Conservation (phyloP, 768 basidiomycete species). For the Boletellus emodensis region DNA sequence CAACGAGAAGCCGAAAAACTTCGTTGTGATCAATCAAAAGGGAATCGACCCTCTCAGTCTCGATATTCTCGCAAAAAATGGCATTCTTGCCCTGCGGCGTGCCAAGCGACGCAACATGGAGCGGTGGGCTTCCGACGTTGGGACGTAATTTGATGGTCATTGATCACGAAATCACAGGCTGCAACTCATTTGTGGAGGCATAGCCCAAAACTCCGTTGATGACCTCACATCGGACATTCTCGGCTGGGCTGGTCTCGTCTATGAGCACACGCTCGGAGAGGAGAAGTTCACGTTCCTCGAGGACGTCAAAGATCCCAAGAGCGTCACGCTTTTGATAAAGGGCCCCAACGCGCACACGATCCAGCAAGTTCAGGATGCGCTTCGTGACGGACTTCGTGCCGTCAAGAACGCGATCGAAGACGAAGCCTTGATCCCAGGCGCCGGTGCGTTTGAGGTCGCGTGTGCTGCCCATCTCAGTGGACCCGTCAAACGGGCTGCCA, state of each 20-base stretch:
- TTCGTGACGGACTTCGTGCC: constrained; percentile 92
- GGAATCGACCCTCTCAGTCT: constrained; percentile 97
- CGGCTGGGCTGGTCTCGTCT: constrained; percentile 97
- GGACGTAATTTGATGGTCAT: constrained; percentile 31
- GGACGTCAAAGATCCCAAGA: constrained; percentile 92
- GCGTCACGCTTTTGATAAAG: constrained; percentile 94
- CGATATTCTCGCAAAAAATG: constrained; percentile 94
- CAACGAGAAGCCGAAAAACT: constrained; percentile 77
- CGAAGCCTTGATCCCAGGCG: constrained; percentile 84
- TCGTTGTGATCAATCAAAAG: constrained; percentile 98
- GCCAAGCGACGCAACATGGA: constrained; percentile 99
- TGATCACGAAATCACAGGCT: constrained; percentile 46
- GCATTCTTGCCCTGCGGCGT: constrained; percentile 88
- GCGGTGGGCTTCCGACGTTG: constrained; percentile 46
- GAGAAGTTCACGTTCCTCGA: constrained; percentile 98
- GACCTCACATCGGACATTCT: constrained; percentile 88
- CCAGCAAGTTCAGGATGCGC: constrained; percentile 95
- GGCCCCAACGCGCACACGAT: constrained; percentile 96
- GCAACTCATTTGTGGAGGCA: constrained; percentile 91
- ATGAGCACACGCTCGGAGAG: constrained; percentile 98
- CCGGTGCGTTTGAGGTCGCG: constrained; percentile 94
- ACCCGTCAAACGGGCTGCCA: constrained; percentile 76
- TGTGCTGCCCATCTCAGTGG: constrained; percentile 82
- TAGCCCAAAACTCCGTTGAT: constrained; percentile 97
- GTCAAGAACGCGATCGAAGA: constrained; percentile 98